phyloP scores from a whole-genome alignment of 192 early-diverging fungal genomes.

The Entomortierella lignicola region DNA sequence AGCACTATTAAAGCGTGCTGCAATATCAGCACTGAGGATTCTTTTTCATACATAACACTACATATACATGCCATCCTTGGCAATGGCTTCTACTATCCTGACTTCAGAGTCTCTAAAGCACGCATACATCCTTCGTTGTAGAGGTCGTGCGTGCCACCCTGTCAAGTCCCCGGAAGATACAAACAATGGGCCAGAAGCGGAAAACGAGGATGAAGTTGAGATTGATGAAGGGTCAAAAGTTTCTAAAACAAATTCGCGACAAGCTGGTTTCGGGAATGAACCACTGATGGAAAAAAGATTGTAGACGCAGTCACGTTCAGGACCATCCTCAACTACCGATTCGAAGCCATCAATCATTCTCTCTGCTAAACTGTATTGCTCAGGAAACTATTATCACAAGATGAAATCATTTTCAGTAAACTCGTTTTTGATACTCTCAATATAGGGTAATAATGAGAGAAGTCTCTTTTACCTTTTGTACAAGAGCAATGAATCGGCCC shows the following conservation, averaged over 20 bases:
- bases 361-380: constrained; percentile 66
- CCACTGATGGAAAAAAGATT: constrained; percentile 59
- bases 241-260: constrained; percentile 67
- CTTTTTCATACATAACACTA: neutral
- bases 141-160: constrained; percentile 6
- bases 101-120: constrained; percentile 35
- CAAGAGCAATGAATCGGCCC: constrained; percentile 56
- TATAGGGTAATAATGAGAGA: no score
- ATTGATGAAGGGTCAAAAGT: constrained; percentile 37
- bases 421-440: no score
- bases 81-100: constrained; percentile 44
- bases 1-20: neutral
- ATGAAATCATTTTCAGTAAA: neutral
- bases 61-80: constrained; percentile 39
- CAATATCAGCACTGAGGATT: no score
- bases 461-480: constrained; percentile 56
- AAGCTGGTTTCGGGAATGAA: constrained; percentile 59
- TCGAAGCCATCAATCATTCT: constrained; percentile 57
- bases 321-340: constrained; percentile 57
- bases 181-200: neutral
- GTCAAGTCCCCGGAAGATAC: constrained; percentile 1
- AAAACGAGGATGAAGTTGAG: neutral
- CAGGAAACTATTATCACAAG: constrained; percentile 63
- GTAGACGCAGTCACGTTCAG: constrained; percentile 68
- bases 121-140: constrained; percentile 13